Evolutionary conservation across 1,139 yeast species (phyloP).

Genomic region (Magnusiomyces suaveolens): DNA sequence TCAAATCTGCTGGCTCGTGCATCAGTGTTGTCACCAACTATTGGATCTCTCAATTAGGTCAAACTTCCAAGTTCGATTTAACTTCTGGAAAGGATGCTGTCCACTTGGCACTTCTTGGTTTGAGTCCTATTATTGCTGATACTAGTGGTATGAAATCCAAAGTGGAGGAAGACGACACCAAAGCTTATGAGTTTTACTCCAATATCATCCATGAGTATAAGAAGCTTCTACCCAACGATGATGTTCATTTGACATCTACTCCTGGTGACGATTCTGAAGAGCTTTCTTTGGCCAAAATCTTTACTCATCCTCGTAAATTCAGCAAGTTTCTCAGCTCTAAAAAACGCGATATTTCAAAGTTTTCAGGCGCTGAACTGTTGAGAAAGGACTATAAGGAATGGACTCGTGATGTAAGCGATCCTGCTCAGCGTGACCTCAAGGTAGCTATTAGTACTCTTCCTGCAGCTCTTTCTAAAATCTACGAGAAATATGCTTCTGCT

Average conservation of each 20-base stretch:
- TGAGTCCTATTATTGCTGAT: conserved; percentile 66
- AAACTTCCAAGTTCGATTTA: conserved; percentile 15
- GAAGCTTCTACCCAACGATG: neutral
- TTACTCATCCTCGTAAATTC: neutral
- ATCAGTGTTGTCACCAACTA: conserved; percentile 60
- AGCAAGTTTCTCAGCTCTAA: conserved; percentile 36
- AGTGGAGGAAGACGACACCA: conserved; percentile 46
- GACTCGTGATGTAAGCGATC: conserved; percentile 33
- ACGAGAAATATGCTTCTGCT: conserved; percentile 15
- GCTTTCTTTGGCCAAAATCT: neutral
- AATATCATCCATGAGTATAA: conserved; percentile 1
- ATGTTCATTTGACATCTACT: too few relatives aligned
- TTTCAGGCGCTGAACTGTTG: conserved; percentile 51
- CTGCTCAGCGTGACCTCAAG: conserved; percentile 22
- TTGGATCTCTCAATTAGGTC: conserved; percentile 36
- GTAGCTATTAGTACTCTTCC: conserved; percentile 76
- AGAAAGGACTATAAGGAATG: conserved; percentile 80
- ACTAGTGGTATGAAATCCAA: conserved; percentile 55
- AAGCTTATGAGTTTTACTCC: conserved; percentile 37
- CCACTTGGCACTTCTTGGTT: conserved; percentile 42
- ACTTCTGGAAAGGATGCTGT: conserved; percentile 16
- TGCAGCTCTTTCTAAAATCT: conserved; percentile 41
- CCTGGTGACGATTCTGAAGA: neutral
- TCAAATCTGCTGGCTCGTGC: conserved; percentile 65
- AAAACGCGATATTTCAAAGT: conserved; percentile 55